Conservation (phyloP, 371 early-diverging fungal genomes). For the Saksenaea vasiformis region DNA sequence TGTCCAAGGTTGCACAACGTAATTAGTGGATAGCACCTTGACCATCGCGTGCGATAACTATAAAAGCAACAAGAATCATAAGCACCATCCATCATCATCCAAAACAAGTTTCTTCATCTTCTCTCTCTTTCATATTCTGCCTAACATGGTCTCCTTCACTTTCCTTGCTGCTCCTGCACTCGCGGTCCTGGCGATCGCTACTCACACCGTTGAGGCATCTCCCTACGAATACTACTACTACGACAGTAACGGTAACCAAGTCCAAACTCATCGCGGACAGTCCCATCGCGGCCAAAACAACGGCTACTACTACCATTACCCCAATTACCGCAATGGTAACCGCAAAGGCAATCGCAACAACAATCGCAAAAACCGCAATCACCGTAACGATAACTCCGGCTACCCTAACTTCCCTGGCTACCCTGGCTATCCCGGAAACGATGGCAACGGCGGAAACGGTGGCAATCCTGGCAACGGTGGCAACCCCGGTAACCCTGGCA, state of each 20-base stretch:
- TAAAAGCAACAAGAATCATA: not conserved
- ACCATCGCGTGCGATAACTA: not conserved
- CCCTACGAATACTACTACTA: not conserved
- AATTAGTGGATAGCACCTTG: not conserved
- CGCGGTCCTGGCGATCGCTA: constrained; percentile 11
- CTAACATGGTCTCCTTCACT: constrained; percentile 1
- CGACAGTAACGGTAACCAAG: not conserved
- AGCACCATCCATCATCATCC: not conserved
- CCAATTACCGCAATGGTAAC: not conserved
- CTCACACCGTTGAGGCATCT: constrained; percentile 5
- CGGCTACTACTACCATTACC: not conserved
- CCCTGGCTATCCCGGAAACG: too few relatives aligned
- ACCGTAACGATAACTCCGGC: too few relatives aligned
- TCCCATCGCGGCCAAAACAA: not conserved
- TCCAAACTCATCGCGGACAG: not conserved
- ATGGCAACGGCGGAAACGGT: too few relatives aligned
- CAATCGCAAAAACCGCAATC: too few relatives aligned
- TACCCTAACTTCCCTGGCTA: too few relatives aligned
- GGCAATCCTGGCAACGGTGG: too few relatives aligned
- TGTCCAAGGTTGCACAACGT: not conserved
- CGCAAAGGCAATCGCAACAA: not conserved
- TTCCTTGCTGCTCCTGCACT: constrained; percentile 5
- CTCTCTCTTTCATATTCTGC: not conserved
- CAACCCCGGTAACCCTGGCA: not conserved
- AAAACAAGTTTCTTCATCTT: not conserved